Evolutionary conservation across 2,329 filamentous ascomycete species (phyloP).

Genomic region (Xylariaceae sp.): DNA sequence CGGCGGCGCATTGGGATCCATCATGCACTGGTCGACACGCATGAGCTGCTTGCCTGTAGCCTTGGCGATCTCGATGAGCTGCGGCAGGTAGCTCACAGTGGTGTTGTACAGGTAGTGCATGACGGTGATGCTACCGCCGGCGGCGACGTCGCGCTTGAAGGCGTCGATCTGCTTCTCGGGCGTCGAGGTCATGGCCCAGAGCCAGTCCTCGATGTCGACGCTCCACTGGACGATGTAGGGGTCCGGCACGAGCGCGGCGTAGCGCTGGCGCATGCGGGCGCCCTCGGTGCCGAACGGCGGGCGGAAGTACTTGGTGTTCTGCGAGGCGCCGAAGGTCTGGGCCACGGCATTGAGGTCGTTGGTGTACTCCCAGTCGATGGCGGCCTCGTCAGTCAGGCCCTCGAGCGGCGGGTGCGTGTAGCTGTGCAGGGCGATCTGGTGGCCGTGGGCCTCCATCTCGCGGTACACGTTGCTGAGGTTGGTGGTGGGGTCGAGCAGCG

Average conservation of each 20-base stretch:
- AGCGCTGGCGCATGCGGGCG: constrained; percentile 67
- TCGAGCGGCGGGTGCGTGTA: constrained; percentile 74
- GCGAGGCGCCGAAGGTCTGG: constrained; percentile 44
- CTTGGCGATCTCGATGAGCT: constrained; percentile 71
- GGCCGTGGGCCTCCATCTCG: constrained; percentile 65
- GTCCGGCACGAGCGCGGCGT: constrained; percentile 58
- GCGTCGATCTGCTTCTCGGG: constrained; percentile 71
- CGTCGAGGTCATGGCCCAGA: constrained; percentile 66
- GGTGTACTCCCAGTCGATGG: constrained; percentile 67
- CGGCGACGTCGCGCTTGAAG: constrained; percentile 66
- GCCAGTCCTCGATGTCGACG: constrained; percentile 74
- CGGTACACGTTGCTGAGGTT: constrained; percentile 69
- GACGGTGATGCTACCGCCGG: constrained; percentile 68
- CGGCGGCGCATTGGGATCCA: constrained; percentile 63
- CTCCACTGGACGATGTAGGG: constrained; percentile 71
- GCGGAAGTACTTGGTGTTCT: constrained; percentile 62
- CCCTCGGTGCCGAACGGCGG: constrained; percentile 73
- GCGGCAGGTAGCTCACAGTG: constrained; percentile 66
- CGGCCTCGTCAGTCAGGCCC: constrained; percentile 55
- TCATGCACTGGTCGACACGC: constrained; percentile 70
- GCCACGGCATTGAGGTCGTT: constrained; percentile 59
- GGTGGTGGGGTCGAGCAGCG: constrained; percentile 62
- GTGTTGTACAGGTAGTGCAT: constrained; percentile 72
- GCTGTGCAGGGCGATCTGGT: constrained; percentile 72
- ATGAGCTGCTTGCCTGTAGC: constrained; percentile 67